phyloP scores from a whole-genome alignment of 164 flowering plant species.

The Berberis thunbergii region DNA sequence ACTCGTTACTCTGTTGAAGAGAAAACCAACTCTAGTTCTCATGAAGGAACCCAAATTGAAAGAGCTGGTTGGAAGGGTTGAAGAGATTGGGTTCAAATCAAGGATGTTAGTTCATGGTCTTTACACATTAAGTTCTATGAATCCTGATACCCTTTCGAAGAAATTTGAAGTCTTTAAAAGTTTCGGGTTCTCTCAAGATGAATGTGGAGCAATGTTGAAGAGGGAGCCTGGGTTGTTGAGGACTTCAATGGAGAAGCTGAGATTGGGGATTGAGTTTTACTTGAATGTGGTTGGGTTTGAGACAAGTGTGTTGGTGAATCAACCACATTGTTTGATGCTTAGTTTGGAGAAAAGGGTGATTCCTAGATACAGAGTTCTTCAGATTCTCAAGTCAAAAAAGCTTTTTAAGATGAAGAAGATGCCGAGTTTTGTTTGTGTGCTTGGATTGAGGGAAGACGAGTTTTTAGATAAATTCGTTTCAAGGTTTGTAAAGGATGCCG shows the following conservation, averaged over 20 bases:
- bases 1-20: conserved; percentile 28
- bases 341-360: conserved; percentile 33
- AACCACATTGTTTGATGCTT: conserved; percentile 22
- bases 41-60: conserved; percentile 12
- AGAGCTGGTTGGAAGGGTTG: conserved; percentile 16
- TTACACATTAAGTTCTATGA: conserved; percentile 19
- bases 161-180: conserved; percentile 25
- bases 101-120: conserved; percentile 41
- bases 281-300: conserved; percentile 16
- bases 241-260: conserved; percentile 31
- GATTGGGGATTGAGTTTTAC: conserved; percentile 30
- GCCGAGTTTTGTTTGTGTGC: conserved; percentile 8
- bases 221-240: conserved; percentile 21
- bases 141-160: conserved; percentile 18
- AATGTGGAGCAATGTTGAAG: conserved; percentile 25
- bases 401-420: conserved; percentile 29
- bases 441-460: conserved; percentile 18
- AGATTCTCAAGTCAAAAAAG: conserved; percentile 27
- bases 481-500: conserved; percentile 14
- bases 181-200: conserved; percentile 25
- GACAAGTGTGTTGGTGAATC: conserved; percentile 11
- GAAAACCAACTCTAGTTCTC: conserved; percentile 27
- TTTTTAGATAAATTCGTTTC: conserved; percentile 27
- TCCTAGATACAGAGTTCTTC: conserved; percentile 29
- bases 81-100: conserved; percentile 29